Conservation (phyloP, 2,329 filamentous ascomycete species). For the Chrysosporium keratinophilum region DNA sequence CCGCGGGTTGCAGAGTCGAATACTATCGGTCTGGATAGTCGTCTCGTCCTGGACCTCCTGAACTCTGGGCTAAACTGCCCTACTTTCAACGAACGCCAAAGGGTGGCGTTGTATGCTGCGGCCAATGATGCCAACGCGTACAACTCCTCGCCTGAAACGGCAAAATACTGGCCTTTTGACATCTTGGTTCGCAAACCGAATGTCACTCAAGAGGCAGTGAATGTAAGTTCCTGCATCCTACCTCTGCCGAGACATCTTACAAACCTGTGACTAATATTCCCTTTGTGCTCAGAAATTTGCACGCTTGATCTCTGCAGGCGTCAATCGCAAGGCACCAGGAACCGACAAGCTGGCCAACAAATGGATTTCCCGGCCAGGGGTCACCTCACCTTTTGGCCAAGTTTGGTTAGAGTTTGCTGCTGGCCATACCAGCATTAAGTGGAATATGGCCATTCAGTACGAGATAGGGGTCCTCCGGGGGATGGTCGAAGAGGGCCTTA, state of each 20-base stretch:
- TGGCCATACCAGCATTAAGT: conserved; percentile 13
- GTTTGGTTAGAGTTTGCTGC: conserved; percentile 16
- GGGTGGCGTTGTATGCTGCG: conserved; percentile 26
- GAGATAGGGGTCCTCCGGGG: conserved; percentile 11
- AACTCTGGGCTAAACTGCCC: conserved; percentile 34
- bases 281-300: conserved; percentile 15
- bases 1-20: conserved; percentile 46
- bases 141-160: conserved; percentile 18
- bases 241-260: background rate
- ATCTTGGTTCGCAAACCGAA: conserved; percentile 23
- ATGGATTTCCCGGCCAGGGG: conserved; percentile 13
- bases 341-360: conserved; percentile 13
- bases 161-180: conserved; percentile 34
- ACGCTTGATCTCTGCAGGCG: conserved; percentile 11
- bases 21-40: conserved; percentile 32
- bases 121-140: conserved; percentile 20
- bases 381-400: conserved; percentile 16
- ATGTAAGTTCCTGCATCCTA: conserved; percentile 19
- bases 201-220: conserved; percentile 18
- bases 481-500: conserved; percentile 15
- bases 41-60: conserved; percentile 32
- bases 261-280: background rate
- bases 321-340: conserved; percentile 9
- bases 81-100: conserved; percentile 37
- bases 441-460: conserved; percentile 15